Conservation (phyloP, 78 protist species). For the Isochrysis galbana region DNA sequence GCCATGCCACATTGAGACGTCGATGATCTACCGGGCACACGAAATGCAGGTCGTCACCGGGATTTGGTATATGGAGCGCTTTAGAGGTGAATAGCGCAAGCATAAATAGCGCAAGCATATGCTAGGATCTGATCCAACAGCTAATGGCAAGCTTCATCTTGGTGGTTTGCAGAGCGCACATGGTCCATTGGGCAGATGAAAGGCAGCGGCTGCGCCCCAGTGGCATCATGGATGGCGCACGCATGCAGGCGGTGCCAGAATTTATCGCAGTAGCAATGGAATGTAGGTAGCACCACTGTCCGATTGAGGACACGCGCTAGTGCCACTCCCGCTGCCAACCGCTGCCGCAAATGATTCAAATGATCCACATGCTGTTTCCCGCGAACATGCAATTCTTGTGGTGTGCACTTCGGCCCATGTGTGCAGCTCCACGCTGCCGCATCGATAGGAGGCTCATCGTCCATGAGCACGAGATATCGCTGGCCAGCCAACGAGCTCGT, state of each 20-base stretch:
- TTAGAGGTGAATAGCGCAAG: no score
- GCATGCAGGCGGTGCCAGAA: not conserved
- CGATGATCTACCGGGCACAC: no score
- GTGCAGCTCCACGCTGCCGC: not conserved
- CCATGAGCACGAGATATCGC: not conserved
- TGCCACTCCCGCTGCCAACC: not conserved
- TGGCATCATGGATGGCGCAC: not conserved
- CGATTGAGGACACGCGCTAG: conserved; percentile 12
- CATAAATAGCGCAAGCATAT: no score
- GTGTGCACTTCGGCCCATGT: not conserved
- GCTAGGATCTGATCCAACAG: no score
- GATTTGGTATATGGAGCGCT: no score
- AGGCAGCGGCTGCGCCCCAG: not conserved
- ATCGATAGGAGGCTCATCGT: not conserved
- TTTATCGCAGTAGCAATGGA: conserved; percentile 16
- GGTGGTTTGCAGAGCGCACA: no score
- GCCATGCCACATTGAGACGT: not conserved
- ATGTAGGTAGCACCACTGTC: not conserved
- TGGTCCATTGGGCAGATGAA: conserved; percentile 20
- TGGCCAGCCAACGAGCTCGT: not conserved
- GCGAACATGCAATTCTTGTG: not conserved
- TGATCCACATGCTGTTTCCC: not conserved
- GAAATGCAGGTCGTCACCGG: no score
- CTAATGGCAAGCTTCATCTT: no score
- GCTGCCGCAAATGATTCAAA: not conserved